Conservation (phyloP, 129 eudicot genomes). For the Helianthus tuberosus region DNA sequence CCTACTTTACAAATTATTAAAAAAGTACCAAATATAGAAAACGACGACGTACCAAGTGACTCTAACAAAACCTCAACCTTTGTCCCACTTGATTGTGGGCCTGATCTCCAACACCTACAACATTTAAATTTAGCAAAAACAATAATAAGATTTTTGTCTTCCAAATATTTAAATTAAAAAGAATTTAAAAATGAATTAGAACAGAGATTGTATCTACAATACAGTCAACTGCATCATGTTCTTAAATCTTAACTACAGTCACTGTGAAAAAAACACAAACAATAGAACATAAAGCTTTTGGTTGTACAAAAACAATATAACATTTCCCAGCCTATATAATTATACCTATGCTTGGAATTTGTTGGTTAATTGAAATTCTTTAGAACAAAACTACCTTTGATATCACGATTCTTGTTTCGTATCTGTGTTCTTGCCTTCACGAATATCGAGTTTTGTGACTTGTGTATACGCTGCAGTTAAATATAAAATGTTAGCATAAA, state of each 20-base stretch:
- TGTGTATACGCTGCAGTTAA: conserved; percentile 48
- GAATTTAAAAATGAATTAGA: no score
- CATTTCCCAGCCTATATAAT: background rate
- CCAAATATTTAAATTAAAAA: no score
- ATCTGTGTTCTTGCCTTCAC: conserved; percentile 55
- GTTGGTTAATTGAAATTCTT: background rate
- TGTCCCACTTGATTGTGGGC: conserved; percentile 94
- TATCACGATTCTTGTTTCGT: conserved; percentile 51
- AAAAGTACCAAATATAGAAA: conserved; percentile 2
- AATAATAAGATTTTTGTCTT: no score
- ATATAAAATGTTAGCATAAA: conserved; percentile 23
- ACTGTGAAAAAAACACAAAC: no score
- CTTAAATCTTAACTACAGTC: no score
- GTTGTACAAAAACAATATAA: background rate
- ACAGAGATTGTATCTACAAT: no score
- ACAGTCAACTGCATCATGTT: no score
- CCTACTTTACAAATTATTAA: background rate
- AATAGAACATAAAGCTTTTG: background rate
- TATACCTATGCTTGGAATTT: background rate
- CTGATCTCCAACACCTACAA: conserved; percentile 83
- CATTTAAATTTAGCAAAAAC: conserved; percentile 1
- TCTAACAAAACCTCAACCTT: conserved; percentile 89
- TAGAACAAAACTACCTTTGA: conserved; percentile 31
- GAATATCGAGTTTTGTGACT: conserved; percentile 45
- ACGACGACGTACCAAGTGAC: conserved; percentile 73